Conservation (phyloP, 2,329 filamentous ascomycete species). For the Stagonosporopsis cucurbitacearum region DNA sequence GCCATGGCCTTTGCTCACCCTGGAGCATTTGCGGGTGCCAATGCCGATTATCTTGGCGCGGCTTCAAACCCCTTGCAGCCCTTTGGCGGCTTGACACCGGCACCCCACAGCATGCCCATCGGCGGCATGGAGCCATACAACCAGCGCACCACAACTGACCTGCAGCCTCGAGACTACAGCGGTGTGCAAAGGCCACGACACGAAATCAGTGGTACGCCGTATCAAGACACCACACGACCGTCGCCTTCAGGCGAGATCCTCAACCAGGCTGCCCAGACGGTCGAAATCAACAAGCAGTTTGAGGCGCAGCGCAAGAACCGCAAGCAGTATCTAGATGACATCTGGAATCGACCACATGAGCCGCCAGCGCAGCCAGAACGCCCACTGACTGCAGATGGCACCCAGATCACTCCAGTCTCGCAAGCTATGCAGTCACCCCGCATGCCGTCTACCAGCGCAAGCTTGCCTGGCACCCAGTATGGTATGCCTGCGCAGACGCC, state of each 20-base stretch:
- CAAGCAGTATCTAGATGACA: slow-evolving; percentile 76
- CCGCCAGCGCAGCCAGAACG: slow-evolving; percentile 64
- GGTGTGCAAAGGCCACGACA: slow-evolving; percentile 85
- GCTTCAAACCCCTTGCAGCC: slow-evolving; percentile 43
- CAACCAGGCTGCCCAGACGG: slow-evolving; percentile 84
- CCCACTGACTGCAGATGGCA: slow-evolving; percentile 48
- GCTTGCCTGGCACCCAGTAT: slow-evolving; percentile 63
- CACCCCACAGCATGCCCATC: slow-evolving; percentile 74
- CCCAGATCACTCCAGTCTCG: slow-evolving; percentile 49
- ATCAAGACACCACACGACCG: slow-evolving; percentile 83
- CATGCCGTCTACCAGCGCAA: slow-evolving; percentile 65
- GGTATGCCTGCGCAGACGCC: slow-evolving; percentile 63
- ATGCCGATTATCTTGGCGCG: slow-evolving; percentile 42
- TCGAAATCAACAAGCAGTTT: slow-evolving; percentile 87
- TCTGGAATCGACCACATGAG: slow-evolving; percentile 86
- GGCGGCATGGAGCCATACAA: slow-evolving; percentile 71
- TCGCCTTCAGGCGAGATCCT: slow-evolving; percentile 79
- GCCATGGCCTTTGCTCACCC: slow-evolving; percentile 48
- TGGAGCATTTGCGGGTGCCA: slow-evolving; percentile 40
- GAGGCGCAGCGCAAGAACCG: slow-evolving; percentile 81
- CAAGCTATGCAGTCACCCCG: slow-evolving; percentile 57
- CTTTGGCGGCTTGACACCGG: slow-evolving; percentile 67
- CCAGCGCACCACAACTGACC: slow-evolving; percentile 76
- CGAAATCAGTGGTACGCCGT: slow-evolving; percentile 81
- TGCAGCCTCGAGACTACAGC: slow-evolving; percentile 80